Base-by-base conservation (phyloP, 2,329 filamentous ascomycete species). In the Ascochyta rabiei region DNA sequence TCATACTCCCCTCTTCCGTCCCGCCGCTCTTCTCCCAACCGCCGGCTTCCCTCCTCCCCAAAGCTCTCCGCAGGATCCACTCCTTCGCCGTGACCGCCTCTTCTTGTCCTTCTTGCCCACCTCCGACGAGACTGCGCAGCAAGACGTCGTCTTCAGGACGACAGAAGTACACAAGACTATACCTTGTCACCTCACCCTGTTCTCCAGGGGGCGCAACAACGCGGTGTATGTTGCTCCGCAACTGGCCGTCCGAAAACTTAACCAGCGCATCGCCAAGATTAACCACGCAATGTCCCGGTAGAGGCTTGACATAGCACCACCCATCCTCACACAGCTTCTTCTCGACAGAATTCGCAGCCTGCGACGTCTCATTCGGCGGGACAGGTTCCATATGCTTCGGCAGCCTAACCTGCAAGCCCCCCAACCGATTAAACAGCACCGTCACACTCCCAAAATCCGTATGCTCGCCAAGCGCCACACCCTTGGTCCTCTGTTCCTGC, bases 371-470 rank as follows among this genome's bases (percentile, higher is more conserved):
- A 5, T 4, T 10, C 3, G 59, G 51, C n/a, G 37, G 10, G 3
- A 38, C 33, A 2, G 53, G 37, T 1, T 39, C 7, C 19, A 71
- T 72, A 4, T 62, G 60, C 0, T 70, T 69, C 0, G 81, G 80
- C 0, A 79, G 76, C 3, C 80, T 72, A 3, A 85, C 79, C 62
- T 85, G 83, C 7, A 85, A 72, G 0, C 83, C 83, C 0, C 82
- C 82, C 2, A 85, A 67, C 0, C 81, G 76, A 68, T 84, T 85
- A 69, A 85, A 83, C 2, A 86, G 75, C 5, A 85, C 70, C 0
- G 83, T 85, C 6, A 85, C 74, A 46, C 75, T 80, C 40, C 82
- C 83, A 58, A 84, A 84, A 60, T 85, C 83, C 2, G 82, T 84
- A 63, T 86, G 83, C 51, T 81, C 80, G 19, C 80, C 80, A 19